These are phyloP conservation scores for Backusella tarrabulga DNA, from an alignment of 192 early-diverging fungal species.

Conservation along the genomic window DNA sequence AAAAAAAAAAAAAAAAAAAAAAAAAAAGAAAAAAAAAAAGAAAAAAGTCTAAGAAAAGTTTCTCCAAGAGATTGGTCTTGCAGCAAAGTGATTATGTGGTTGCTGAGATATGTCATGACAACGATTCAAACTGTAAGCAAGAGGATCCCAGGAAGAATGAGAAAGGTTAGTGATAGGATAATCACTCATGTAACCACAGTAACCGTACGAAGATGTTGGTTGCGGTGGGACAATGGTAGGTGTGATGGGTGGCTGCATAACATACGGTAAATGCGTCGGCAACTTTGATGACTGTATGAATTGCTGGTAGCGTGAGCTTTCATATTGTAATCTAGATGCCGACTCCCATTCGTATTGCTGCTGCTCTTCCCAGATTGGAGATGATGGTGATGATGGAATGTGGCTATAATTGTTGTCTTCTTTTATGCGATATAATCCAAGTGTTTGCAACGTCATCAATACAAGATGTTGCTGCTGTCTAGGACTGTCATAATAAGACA, in stretches of 20 bases:
- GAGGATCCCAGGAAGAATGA: constrained; percentile 15
- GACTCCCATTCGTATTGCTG: not conserved
- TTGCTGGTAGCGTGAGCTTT: constrained; percentile 9
- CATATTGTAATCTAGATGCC: not conserved
- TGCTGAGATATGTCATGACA: constrained; percentile 7
- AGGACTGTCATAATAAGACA: constrained; percentile 6
- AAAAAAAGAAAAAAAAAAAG: not conserved
- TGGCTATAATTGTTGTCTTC: not conserved
- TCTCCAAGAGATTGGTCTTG: constrained; percentile 15
- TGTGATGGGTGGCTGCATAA: not conserved
- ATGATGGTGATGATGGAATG: not conserved
- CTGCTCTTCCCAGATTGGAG: not conserved
- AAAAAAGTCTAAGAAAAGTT: constrained; percentile 8
- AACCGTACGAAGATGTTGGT: not conserved
- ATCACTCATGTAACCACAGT: not conserved
- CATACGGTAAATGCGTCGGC: not conserved
- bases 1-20: not conserved
- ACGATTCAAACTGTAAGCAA: constrained; percentile 16
- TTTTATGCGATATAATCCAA: constrained; percentile 8
- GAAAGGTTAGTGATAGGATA: constrained; percentile 16
- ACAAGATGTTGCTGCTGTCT: not conserved
- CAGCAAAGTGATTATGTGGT: not conserved
- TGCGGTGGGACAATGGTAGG: not conserved
- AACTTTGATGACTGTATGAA: constrained; percentile 1
- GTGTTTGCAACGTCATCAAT: constrained; percentile 2